Base-by-base conservation (phyloP, 2,329 filamentous ascomycete genomes). In the Neodidymelliopsis sp. region DNA sequence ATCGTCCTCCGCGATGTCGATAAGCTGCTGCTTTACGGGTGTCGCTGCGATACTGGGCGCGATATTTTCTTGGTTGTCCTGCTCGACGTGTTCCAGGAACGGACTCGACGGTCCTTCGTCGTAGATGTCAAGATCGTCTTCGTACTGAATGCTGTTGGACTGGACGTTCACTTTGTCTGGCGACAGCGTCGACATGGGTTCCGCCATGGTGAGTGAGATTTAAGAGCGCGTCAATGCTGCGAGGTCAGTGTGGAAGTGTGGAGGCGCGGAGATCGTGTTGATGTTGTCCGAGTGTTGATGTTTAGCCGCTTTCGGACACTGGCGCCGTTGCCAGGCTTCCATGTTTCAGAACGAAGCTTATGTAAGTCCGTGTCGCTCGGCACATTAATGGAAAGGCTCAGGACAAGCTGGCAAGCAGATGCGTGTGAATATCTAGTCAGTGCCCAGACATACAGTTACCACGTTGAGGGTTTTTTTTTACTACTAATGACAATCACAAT, bases 41-140 rank as follows among this genome's bases (percentile, higher is more conserved):
- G 67, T 66, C 5, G 56, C 31, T 4, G 56, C 49, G 5, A 49
- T 24, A n/a, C 34, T 59, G 8, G 47, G 44, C 18, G 53, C 54
- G 37, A 49, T 34, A 24, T 48, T 74, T 43, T 74, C 72, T 41
- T 73, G 70, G 52, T 73, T 57, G 19, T 74, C 70, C 19, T 60
- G 49, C 13, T 74, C 74, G 39, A 79, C 61, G 43, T 79, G 72
- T 30, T 73, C 67, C n/a, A 77, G 62, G 59, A 80, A 81, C 11
- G 78, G 78, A 27, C 78, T 80, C 45, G 76, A 79, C 5, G 74
- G 74, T 18, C 71, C 72, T 13, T 76, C 70, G 54, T 76, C 67
- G 63, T 67, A 74, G 36, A 70, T 72, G 33, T 72, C 69, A 22
- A 68, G 61, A 22, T 70, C 67, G 44, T 69, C 66, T 27, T 65